Conservation (phyloP, 768 basidiomycete species). For the Collybia nuda region DNA sequence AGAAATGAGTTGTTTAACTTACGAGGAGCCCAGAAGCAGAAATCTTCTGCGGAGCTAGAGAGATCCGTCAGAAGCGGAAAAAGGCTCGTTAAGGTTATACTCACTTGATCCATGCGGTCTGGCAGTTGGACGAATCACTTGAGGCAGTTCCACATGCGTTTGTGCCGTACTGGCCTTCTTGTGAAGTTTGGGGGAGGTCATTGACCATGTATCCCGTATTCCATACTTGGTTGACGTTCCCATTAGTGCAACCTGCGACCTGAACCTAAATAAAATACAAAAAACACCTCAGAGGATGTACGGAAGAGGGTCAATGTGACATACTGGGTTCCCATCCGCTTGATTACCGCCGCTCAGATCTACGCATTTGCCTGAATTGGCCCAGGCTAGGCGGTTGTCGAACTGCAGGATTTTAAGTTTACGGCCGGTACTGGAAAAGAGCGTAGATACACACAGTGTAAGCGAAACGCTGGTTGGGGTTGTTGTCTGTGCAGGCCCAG, state of each 20-base stretch:
- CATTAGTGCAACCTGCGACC: constrained; percentile 41
- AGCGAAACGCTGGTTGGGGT: constrained; percentile 44
- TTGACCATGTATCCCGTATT: constrained; percentile 45
- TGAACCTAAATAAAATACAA: constrained; percentile 35
- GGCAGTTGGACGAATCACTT: constrained; percentile 62
- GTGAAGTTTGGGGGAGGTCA: constrained; percentile 45
- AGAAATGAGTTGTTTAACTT: constrained; percentile 9
- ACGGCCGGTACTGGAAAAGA: background rate
- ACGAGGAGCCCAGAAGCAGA: constrained; percentile 70
- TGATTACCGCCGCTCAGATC: constrained; percentile 44
- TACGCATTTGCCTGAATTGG: constrained; percentile 46
- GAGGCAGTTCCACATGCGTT: constrained; percentile 59
- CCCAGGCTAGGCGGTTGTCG: constrained; percentile 45
- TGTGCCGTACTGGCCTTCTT: constrained; percentile 62
- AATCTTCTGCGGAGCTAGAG: constrained; percentile 53
- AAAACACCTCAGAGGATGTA: background rate
- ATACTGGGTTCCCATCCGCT: constrained; percentile 40
- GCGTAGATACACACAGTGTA: constrained; percentile 34
- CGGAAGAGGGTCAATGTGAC: constrained; percentile 7
- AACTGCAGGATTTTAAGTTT: constrained; percentile 16
- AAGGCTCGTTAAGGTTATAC: constrained; percentile 11
- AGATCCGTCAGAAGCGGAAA: background rate
- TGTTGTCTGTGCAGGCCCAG: constrained; percentile 43
- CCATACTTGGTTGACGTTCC: constrained; percentile 52
- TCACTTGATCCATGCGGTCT: constrained; percentile 67